These are phyloP conservation scores for Noccaea caerulescens DNA, from an alignment of 345 rosid genomes.

Conservation along the genomic window DNA sequence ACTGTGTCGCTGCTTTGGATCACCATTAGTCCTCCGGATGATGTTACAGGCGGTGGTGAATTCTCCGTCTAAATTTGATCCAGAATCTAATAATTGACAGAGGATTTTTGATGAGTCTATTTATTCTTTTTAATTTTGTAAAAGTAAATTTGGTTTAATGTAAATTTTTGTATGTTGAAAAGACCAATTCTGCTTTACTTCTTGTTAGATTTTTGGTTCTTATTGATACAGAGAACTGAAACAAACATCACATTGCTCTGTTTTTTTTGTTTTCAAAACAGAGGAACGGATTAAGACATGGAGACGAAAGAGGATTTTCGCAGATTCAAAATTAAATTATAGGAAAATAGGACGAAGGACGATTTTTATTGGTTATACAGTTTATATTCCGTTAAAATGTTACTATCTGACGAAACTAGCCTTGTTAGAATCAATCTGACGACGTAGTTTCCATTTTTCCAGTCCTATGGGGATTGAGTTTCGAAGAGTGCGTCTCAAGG, in stretches of 20 bases:
- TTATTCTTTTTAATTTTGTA: background rate
- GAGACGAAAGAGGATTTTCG: no score
- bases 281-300: background rate
- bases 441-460: no score
- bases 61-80: constrained; percentile 34
- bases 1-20: constrained; percentile 80
- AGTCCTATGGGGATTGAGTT: no score
- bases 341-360: background rate
- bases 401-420: background rate
- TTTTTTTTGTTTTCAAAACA: constrained; percentile 9
- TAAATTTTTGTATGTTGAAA: constrained; percentile 32
- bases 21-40: constrained; percentile 66
- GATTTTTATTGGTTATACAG: background rate
- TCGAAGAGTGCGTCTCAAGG: no score
- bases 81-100: constrained; percentile 9
- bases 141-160: constrained; percentile 38
- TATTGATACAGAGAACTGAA: background rate
- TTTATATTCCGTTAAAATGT: background rate
- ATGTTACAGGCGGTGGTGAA: constrained; percentile 36
- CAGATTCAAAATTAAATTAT: no score
- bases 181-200: constrained; percentile 8
- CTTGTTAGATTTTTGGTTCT: constrained; percentile 1
- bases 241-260: constrained; percentile 1
- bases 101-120: constrained; percentile 18
- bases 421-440: background rate